Evolutionary conservation across 805 yeast genomes (phyloP).

Genomic region (Metschnikowia dekortorum): DNA sequence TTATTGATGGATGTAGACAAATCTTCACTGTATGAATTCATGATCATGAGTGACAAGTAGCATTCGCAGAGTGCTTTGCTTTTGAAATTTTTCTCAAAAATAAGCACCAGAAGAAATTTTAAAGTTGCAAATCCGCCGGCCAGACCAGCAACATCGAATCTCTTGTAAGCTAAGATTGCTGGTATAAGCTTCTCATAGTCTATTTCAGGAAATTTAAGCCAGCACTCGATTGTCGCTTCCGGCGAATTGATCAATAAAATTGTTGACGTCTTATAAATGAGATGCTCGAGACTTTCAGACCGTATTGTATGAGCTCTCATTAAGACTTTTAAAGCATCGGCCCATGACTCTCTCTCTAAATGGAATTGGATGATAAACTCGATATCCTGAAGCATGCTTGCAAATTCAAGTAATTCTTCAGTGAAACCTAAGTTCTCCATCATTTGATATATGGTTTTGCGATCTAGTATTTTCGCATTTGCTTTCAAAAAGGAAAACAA

Average conservation of each 20-base stretch:
- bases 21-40: constrained; percentile 36
- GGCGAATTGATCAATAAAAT: constrained; percentile 68
- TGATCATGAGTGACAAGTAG: constrained; percentile 61
- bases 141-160: constrained; percentile 35
- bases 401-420: constrained; percentile 60
- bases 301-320: constrained; percentile 46
- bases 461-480: constrained; percentile 52
- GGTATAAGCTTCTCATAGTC: constrained; percentile 69
- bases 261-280: constrained; percentile 65
- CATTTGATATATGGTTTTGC: constrained; percentile 66
- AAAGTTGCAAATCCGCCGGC: constrained; percentile 58
- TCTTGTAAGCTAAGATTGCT: constrained; percentile 66
- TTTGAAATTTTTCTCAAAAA: constrained; percentile 35
- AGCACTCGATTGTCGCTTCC: constrained; percentile 63
- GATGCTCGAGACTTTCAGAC: constrained; percentile 15
- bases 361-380: constrained; percentile 66
- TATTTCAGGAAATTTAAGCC: constrained; percentile 58
- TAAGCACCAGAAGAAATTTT: constrained; percentile 54
- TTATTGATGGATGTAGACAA: constrained; percentile 32
- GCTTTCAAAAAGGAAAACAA: constrained; percentile 44
- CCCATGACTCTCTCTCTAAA: constrained; percentile 69
- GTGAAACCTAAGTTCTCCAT: constrained; percentile 62
- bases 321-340: constrained; percentile 58
- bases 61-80: constrained; percentile 61
- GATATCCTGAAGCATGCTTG: constrained; percentile 63